Evolutionary conservation across 306 rosid genomes (phyloP), one percentile per base, ranked within the genome.

Genomic region (Mucuna pruriens): DNA sequence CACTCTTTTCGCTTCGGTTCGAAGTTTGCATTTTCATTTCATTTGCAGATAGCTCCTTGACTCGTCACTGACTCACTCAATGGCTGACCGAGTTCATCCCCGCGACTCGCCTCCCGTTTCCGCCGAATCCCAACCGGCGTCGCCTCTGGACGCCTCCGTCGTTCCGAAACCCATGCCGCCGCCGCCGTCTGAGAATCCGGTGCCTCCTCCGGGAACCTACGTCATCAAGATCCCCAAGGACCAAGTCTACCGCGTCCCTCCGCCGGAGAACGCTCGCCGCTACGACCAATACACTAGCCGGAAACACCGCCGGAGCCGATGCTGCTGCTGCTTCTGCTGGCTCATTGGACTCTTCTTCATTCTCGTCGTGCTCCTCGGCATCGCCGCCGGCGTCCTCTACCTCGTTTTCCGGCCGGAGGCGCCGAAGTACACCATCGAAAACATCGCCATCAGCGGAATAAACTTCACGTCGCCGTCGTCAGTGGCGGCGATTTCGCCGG

Each of bases 81-180:
- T 92, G 98, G 89, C 91, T 5, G 94, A 90, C 33, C 95, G 92
- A 74, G 90, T 91, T 81, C 88, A 90, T 82, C 98, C 98, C 0
- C 71, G 29, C 48, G 77, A 73, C 45, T 81, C 91, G 13, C 90
- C 89, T 0, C 63, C 62, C 1, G 19, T 0, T 29, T 48, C 86
- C 60, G 31, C 23, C n/a, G 9, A 34, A 17, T 29, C 12, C 4
- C 75, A 69, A 16, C 71, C 83, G 67, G 5, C 72, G 11, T 33
- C 83, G 19, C 13, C 70, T 49, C 49, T 64, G 4, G 66, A 71
- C 9, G 1, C 79, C 64, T 10, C 61, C 55, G n/a, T 1, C 54
- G 19, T 61, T 68, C 61, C 44, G 15, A 82, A 64, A 15, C 85
- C 78, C 1, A 6, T 48, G 33, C 31, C 45, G 9, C 71, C 79